phyloP scores from a whole-genome alignment of 208 protist species.

The Trypanosoma caninum region DNA sequence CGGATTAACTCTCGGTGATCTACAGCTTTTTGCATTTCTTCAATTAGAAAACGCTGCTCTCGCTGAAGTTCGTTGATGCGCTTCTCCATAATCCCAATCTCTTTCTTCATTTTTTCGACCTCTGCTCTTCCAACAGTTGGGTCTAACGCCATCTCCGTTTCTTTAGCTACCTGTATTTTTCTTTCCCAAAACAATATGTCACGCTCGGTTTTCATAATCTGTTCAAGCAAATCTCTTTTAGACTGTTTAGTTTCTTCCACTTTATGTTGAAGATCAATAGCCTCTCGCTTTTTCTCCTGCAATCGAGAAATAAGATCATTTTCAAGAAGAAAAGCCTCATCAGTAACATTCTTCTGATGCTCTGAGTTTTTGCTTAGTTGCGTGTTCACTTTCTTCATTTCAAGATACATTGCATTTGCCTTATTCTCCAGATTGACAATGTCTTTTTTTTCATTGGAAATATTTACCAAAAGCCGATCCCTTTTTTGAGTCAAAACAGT shows the following conservation, averaged over 20 bases:
- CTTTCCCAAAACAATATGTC: conserved; percentile 96
- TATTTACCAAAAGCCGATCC: conserved; percentile 76
- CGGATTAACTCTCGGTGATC: conserved; percentile 92
- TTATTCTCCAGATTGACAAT: conserved; percentile 78
- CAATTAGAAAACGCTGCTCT: conserved; percentile 91
- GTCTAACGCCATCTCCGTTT: conserved; percentile 95
- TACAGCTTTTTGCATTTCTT: conserved; percentile 94
- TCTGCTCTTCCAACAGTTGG: conserved; percentile 92
- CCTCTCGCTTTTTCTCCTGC: conserved; percentile 89
- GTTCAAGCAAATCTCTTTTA: conserved; percentile 81
- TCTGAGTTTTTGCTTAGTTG: conserved; percentile 82
- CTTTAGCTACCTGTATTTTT: conserved; percentile 95
- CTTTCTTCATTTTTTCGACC: conserved; percentile 94
- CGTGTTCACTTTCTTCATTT: conserved; percentile 93
- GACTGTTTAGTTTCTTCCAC: conserved; percentile 71
- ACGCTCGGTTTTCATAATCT: conserved; percentile 90
- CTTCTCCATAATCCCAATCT: conserved; percentile 95
- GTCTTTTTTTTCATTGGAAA: conserved; percentile 75
- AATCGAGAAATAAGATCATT: conserved; percentile 86
- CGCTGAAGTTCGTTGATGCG: conserved; percentile 87
- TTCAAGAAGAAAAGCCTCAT: conserved; percentile 92
- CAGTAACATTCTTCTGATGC: conserved; percentile 69
- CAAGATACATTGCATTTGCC: conserved; percentile 86
- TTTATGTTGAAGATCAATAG: conserved; percentile 84
- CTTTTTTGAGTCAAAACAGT: conserved; percentile 92